A percentile compares a stretch with the other conserved stretches of the same genome.
Evolutionary conservation across 78 protist genomes (phyloP).

Genomic region (Protostelium mycophagum): DNA sequence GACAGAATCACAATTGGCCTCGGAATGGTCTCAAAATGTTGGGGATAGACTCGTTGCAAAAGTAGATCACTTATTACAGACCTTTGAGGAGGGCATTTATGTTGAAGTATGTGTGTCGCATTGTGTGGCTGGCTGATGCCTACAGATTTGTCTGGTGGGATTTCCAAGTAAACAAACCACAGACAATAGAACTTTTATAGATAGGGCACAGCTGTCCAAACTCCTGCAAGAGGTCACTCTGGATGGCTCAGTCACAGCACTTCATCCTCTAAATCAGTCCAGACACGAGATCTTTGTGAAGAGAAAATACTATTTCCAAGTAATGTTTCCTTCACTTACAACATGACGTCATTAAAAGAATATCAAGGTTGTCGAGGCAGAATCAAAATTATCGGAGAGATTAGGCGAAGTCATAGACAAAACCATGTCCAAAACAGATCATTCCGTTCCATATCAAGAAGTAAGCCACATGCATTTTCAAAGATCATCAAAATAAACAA

Average conservation of each 20-base stretch:
- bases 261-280: not conserved
- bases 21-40: not conserved
- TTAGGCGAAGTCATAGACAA: not conserved
- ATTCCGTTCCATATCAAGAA: too few species aligned
- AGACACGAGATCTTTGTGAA: not conserved
- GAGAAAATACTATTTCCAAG: not conserved
- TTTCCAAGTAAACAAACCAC: not conserved
- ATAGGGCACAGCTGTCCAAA: not conserved
- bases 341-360: too few species aligned
- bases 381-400: too few species aligned
- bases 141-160: not conserved
- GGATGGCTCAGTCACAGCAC: not conserved
- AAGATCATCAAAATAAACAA: too few species aligned
- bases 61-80: not conserved
- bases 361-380: not conserved
- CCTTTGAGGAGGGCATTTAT: not conserved
- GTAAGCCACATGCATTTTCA: too few species aligned
- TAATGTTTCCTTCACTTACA: too few species aligned
- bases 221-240: not conserved
- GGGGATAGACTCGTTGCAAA: not conserved
- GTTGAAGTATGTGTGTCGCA: not conserved
- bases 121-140: too few species aligned
- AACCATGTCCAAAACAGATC: not conserved
- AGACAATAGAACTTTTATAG: not conserved
- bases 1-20: not conserved